Base-by-base conservation (phyloP, 805 yeast species). In the Yarrowia keelungensis region DNA sequence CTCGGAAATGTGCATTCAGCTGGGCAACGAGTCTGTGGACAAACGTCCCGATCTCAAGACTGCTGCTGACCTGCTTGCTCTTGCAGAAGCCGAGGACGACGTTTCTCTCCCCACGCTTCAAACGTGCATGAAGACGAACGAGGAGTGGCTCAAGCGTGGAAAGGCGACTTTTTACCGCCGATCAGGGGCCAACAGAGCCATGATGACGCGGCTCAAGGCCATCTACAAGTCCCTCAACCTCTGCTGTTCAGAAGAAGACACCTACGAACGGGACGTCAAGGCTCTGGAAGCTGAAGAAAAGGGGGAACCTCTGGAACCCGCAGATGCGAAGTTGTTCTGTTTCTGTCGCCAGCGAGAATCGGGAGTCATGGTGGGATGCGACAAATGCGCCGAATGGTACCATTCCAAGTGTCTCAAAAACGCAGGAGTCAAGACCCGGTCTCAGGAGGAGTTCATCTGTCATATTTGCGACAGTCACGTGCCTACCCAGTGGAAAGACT, bases 361-460 rank as follows among this genome's bases (percentile, higher is more conserved):
- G 74, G 97, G 97, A 0, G 87, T 89, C 75, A 91, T 97, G 39
- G 87, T 93, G 61, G 97, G 92, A 77, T 92, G 98, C 81, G 97
- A 92, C 73, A 82, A 83, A 69, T 92, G 98, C 77, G 86, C 90
- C 12, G 97, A 88, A 10, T 92, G 97, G 97, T 97, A 91, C 75
- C 98, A 92, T 75, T 96, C 95, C 1, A 89, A 82, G 77, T 92
- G 98, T 81, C 92, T 92, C 49, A 72, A 73, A 65, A 67, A 73
- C n/a, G 70, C 75, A 0, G 70, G 75, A 26, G 71, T 71, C 26
- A 69, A 73, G 43, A n/a, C 71, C n/a, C 70, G 71, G 62, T 79
- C 78, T 3, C 76, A 79, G 43, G 80, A 77, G n/a, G 76, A 76
- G 11, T 87, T 82, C 71, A 76, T 81, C 14, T 87, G 91, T 77